Percentiles rank a stretch among this genome's conserved stretches.
Conservation (phyloP, 208 protist genomes). For the Crithidia thermophila region DNA sequence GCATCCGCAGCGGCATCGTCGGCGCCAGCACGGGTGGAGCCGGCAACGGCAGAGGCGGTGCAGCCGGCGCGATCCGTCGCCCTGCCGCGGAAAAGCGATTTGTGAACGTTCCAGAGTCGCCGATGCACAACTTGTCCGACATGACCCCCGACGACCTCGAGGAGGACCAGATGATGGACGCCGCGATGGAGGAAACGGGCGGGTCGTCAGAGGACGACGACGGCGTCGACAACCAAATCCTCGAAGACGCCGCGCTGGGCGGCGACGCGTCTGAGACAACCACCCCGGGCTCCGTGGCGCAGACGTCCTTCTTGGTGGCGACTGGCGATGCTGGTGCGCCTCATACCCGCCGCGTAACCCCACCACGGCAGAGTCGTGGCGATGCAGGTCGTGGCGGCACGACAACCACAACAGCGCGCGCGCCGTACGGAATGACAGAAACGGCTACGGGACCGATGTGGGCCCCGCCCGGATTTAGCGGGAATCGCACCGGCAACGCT, state of each 20-base stretch:
- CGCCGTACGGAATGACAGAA: neutral
- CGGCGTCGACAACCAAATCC: slow-evolving; percentile 16
- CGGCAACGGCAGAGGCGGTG: neutral
- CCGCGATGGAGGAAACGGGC: slow-evolving; percentile 25
- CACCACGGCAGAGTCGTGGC: neutral
- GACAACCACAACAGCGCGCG: neutral
- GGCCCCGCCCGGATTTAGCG: neutral
- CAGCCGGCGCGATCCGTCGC: neutral
- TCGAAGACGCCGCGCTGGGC: slow-evolving; percentile 10
- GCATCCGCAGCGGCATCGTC: slow-evolving; percentile 5
- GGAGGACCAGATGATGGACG: slow-evolving; percentile 17
- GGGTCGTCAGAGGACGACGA: slow-evolving; percentile 32
- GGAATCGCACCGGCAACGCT: neutral
- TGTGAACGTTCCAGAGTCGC: neutral
- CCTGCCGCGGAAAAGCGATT: neutral
- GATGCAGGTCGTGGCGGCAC: neutral
- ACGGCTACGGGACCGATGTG: neutral
- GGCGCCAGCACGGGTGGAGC: neutral
- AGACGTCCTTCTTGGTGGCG: neutral
- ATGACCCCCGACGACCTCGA: neutral
- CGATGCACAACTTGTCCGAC: slow-evolving; percentile 1
- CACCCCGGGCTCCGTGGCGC: neutral
- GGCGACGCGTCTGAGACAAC: neutral
- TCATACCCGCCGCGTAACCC: neutral
- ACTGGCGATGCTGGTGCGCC: neutral